Conservation (phyloP, 768 basidiomycete species). For the Mycena chlorophos region DNA sequence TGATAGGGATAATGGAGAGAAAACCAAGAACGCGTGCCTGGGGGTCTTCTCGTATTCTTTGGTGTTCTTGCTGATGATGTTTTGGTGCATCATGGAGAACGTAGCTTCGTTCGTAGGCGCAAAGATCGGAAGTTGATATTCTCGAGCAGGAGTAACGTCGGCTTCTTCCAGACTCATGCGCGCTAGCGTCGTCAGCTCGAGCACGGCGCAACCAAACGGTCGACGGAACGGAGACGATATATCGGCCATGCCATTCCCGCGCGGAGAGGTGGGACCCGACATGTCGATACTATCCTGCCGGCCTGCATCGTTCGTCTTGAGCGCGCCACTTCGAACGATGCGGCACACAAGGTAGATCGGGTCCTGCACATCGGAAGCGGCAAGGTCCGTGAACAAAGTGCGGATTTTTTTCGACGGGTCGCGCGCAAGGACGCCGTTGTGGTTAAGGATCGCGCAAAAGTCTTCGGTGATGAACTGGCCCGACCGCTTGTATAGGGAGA, state of each 20-base stretch:
- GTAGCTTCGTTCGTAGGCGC: constrained; percentile 78
- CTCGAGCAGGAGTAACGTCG: constrained; percentile 65
- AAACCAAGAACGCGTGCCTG: constrained; percentile 49
- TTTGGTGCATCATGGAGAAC: constrained; percentile 94
- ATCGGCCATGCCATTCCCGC: constrained; percentile 34
- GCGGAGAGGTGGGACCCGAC: constrained; percentile 23
- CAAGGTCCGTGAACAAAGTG: constrained; percentile 89
- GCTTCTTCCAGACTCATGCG: constrained; percentile 64
- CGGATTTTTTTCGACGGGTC: constrained; percentile 75
- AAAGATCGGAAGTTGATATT: constrained; percentile 87
- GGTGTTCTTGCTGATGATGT: constrained; percentile 77
- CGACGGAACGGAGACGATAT: constrained; percentile 62
- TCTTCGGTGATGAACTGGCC: constrained; percentile 94
- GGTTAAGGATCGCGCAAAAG: constrained; percentile 84
- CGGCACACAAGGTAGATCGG: constrained; percentile 88
- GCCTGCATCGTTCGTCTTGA: constrained; percentile 54
- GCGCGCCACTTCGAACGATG: constrained; percentile 82
- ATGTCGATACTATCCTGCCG: constrained; percentile 44
- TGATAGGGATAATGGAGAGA: constrained; percentile 5
- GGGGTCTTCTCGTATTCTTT: constrained; percentile 83
- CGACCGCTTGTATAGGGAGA: constrained; percentile 87
- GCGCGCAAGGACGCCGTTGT: constrained; percentile 84
- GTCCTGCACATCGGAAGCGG: constrained; percentile 80
- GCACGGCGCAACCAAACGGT: constrained; percentile 94
- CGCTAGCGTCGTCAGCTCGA: constrained; percentile 77